Evolutionary conservation across 2,329 filamentous ascomycete genomes (phyloP), one percentile per base, ranked within the genome.

Genomic region (Colletotrichum sp.): DNA sequence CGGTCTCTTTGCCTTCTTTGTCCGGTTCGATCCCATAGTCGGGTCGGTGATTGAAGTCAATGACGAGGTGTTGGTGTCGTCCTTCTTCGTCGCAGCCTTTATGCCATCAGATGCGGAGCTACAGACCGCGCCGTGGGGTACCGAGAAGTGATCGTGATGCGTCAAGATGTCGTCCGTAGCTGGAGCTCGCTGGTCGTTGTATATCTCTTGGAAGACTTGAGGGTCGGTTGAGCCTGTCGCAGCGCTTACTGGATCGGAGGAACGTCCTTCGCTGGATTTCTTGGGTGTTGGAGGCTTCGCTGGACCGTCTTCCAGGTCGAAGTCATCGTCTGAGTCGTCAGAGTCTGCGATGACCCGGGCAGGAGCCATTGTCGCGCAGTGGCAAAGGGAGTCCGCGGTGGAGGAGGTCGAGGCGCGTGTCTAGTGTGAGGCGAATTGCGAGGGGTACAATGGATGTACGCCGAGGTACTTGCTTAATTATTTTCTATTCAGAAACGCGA

Each of bases 141-240:
- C 55, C 7, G 24, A 63, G 9, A 21, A n/a, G 7, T 18, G 30
- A 21, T 24, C 64, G 15, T 24, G 57, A n/a, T 32, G 52, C 30
- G 49, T 7, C 10, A 52, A 32, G 2, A 13, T 30, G 21, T 65
- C 55, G 21, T 21, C 15, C 16, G n/a, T 39, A 24, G 72, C 78
- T 12, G 83, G 82, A 39, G 82, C 81, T 52, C 85, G 84, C 78
- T 90, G 88, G 64, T 89, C 86, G 26, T 88, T 83, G 73, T 89
- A 90, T 12, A 90, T 79, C 66, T 82, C 84, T 63, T 86, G 85
- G 76, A 90, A 90, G 77, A 89, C 87, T 1, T 83, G 84, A 2
- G 86, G 84, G 73, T 90, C 87, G 2, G 89, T 90, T 18, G 88
- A 90, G 26, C 80, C 82, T 8, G 85, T 84, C 49, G 80, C 79